Evolutionary conservation across 768 basidiomycete species (phyloP).

Genomic region (Paxillus ammoniavirescens): DNA sequence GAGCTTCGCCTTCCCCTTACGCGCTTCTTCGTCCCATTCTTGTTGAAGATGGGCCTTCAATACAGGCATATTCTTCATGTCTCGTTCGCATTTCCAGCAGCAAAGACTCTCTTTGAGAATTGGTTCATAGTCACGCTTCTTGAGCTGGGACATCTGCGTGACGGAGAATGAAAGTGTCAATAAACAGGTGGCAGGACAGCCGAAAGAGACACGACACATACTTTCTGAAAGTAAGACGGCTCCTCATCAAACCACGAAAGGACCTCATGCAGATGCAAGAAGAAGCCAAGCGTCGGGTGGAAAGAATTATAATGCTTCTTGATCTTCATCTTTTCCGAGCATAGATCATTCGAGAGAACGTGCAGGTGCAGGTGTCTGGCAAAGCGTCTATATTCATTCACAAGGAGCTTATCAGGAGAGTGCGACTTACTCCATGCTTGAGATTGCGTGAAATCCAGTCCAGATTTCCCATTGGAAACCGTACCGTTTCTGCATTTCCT

Average conservation of each 20-base stretch:
- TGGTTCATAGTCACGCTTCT: constrained; percentile 54
- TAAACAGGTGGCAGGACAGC: constrained; percentile 1
- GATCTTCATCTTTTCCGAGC: constrained; percentile 66
- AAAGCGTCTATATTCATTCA: background rate
- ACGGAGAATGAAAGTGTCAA: background rate
- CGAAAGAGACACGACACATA: constrained; percentile 30
- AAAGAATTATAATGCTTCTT: constrained; percentile 95
- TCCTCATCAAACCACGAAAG: constrained; percentile 76
- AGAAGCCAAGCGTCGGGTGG: constrained; percentile 81
- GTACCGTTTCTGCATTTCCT: constrained; percentile 76
- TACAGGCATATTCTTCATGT: constrained; percentile 68
- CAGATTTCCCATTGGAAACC: constrained; percentile 77
- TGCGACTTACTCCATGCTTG: constrained; percentile 77
- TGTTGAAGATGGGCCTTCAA: constrained; percentile 74
- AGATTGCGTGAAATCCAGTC: constrained; percentile 82
- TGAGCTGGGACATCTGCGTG: constrained; percentile 51
- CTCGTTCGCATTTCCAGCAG: constrained; percentile 69
- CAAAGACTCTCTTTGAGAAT: constrained; percentile 63
- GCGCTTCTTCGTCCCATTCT: constrained; percentile 60
- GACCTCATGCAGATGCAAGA: constrained; percentile 76
- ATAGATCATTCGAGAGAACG: constrained; percentile 77
- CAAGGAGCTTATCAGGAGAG: background rate
- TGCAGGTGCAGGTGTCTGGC: constrained; percentile 81
- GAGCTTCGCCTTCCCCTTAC: constrained; percentile 39
- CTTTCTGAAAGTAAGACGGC: constrained; percentile 50